phyloP scores from a whole-genome alignment of 305 asterid species.

The Fraxinus xanthoxyloides region DNA sequence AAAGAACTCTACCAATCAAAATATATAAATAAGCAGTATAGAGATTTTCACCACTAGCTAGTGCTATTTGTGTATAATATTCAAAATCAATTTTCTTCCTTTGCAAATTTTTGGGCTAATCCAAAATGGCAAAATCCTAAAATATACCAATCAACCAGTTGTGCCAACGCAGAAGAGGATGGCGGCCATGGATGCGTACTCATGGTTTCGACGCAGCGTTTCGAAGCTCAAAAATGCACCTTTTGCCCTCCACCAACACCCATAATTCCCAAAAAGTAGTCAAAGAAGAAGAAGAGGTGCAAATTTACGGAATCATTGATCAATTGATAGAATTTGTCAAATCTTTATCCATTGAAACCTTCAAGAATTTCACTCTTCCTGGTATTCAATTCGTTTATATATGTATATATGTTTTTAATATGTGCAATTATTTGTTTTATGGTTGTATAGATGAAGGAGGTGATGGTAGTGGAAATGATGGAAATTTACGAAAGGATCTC shows the following conservation, averaged over 20 bases:
- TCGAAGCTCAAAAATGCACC: constrained; percentile 43
- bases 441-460: constrained; percentile 46
- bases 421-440: constrained; percentile 2
- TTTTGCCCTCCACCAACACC: constrained; percentile 30
- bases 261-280: constrained; percentile 1
- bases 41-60: neutral
- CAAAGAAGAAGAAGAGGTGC: constrained; percentile 30
- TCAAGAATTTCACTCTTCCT: constrained; percentile 55
- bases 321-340: constrained; percentile 60
- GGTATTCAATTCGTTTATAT: constrained; percentile 33
- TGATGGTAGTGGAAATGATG: constrained; percentile 31
- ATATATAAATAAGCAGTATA: neutral
- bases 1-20: too few relatives aligned
- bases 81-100: neutral
- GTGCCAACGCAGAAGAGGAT: neutral
- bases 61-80: neutral
- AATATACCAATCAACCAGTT: neutral
- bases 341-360: constrained; percentile 69
- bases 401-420: neutral
- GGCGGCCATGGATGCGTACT: constrained; percentile 53
- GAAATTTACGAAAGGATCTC: constrained; percentile 57
- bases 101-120: neutral
- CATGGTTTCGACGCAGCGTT: constrained; percentile 71
- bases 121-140: neutral
- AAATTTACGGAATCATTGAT: constrained; percentile 62